These are phyloP conservation scores for Ogataea trehaloabstinens DNA, from an alignment of 805 yeast species.

Conservation along the genomic window DNA sequence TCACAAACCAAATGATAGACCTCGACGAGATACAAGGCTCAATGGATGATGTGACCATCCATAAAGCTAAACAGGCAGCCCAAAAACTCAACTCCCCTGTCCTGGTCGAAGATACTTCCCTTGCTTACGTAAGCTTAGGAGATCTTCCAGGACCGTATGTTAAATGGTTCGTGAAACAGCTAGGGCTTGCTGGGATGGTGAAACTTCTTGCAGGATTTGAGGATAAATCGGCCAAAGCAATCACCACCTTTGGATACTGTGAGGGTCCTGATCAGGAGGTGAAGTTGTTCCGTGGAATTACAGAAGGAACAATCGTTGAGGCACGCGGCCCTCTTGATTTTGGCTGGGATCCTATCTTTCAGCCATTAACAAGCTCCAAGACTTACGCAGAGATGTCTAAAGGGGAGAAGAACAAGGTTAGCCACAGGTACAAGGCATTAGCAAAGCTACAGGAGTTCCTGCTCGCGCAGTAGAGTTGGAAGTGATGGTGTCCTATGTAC, in stretches of 20 bases:
- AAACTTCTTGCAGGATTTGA: slow-evolving; percentile 78
- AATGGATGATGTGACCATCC: slow-evolving; percentile 73
- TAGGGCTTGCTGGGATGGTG: slow-evolving; percentile 77
- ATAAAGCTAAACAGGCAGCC: slow-evolving; percentile 78
- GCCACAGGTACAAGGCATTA: slow-evolving; percentile 87
- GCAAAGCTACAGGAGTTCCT: slow-evolving; percentile 63
- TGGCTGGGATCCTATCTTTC: slow-evolving; percentile 94
- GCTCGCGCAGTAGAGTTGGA: slow-evolving; percentile 10
- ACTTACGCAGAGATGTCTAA: slow-evolving; percentile 92
- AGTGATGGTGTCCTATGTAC: not conserved
- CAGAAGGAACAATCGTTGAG: slow-evolving; percentile 77
- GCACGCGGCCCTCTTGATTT: slow-evolving; percentile 75
- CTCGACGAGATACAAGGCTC: slow-evolving; percentile 91
- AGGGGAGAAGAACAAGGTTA: slow-evolving; percentile 69
- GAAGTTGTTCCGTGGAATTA: slow-evolving; percentile 79
- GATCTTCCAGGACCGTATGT: slow-evolving; percentile 85
- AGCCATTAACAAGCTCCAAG: slow-evolving; percentile 71
- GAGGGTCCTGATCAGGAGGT: slow-evolving; percentile 75
- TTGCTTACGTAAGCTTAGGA: slow-evolving; percentile 76
- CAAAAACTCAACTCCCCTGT: slow-evolving; percentile 68
- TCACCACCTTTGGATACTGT: slow-evolving; percentile 90
- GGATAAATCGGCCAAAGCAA: slow-evolving; percentile 81
- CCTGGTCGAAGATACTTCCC: slow-evolving; percentile 91
- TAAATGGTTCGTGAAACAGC: slow-evolving; percentile 82
- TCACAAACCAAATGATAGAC: slow-evolving; percentile 70